These are phyloP conservation scores for Vigna unguiculata DNA, from an alignment of 306 rosid species.

Conservation along the genomic window DNA sequence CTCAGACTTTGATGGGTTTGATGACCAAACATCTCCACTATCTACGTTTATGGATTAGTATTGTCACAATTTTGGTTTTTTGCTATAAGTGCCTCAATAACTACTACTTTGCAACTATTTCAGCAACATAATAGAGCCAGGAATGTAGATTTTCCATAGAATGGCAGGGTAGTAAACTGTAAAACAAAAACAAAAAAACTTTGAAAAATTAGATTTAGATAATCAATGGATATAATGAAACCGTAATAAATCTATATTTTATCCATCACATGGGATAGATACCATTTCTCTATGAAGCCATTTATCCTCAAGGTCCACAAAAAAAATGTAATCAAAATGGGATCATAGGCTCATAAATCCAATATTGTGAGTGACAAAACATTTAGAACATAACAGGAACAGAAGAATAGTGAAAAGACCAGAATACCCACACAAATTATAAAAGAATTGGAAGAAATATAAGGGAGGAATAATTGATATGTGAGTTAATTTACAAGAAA, in stretches of 20 bases:
- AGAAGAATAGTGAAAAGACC: slow-evolving; percentile 5
- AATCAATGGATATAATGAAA: neutral
- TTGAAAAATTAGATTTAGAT: neutral
- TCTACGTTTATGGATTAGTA: neutral
- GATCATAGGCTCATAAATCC: slow-evolving; percentile 1
- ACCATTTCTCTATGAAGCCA: neutral
- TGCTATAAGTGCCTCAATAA: neutral
- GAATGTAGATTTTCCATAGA: neutral
- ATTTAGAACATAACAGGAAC: neutral
- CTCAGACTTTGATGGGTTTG: neutral
- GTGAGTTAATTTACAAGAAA: slow-evolving; percentile 33
- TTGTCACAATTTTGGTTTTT: neutral
- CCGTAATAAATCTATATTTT: neutral
- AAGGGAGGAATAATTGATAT: neutral
- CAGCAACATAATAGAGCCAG: neutral
- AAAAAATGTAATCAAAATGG: neutral
- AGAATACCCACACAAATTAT: slow-evolving; percentile 3
- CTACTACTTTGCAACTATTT: neutral
- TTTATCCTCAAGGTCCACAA: neutral
- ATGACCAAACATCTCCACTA: slow-evolving; percentile 5
- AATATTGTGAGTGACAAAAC: neutral
- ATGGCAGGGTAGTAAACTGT: neutral
- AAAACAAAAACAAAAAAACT: neutral
- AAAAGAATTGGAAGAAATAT: neutral
- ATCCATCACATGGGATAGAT: slow-evolving; percentile 3